Evolutionary conservation across 75 land plant species (phyloP).

Genomic region (Cryptomeria japonica): DNA sequence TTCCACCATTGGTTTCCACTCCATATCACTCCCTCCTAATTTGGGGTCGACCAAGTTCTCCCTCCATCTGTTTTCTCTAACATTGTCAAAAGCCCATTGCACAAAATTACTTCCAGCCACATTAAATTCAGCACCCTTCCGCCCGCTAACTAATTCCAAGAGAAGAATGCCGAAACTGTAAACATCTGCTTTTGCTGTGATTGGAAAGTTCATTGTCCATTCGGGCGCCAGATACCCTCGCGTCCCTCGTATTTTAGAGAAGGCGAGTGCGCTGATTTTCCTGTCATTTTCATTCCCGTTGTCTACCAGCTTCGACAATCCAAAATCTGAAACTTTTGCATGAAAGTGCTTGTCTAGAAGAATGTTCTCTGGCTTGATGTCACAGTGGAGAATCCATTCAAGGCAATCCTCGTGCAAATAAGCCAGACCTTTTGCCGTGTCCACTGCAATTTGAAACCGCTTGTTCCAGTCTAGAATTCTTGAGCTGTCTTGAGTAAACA

Average conservation of each 20-base stretch:
- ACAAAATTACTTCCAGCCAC: too few relatives aligned
- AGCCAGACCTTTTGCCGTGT: constrained; percentile 26
- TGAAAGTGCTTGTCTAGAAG: constrained; percentile 26
- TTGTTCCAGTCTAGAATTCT: too few relatives aligned
- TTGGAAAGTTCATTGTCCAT: constrained; percentile 23
- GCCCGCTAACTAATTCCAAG: too few relatives aligned
- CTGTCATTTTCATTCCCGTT: constrained; percentile 1
- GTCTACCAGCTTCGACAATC: constrained; percentile 31
- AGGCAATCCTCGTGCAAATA: constrained; percentile 12
- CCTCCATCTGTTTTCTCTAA: constrained; percentile 28
- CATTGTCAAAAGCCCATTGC: too few relatives aligned
- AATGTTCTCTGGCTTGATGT: constrained; percentile 7
- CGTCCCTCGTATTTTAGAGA: constrained; percentile 61
- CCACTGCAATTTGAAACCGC: constrained; percentile 25
- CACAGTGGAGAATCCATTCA: too few relatives aligned
- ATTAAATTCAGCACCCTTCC: too few relatives aligned
- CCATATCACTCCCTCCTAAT: constrained; percentile 12
- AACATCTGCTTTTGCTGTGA: too few relatives aligned
- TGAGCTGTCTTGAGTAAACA: too few relatives aligned
- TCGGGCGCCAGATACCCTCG: constrained; percentile 68
- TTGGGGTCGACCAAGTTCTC: constrained; percentile 45
- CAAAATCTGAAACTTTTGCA: constrained; percentile 42
- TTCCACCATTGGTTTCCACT: constrained; percentile 17
- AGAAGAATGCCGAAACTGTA: too few relatives aligned
- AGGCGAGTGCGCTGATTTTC: constrained; percentile 32